A percentile compares a stretch with the other conserved stretches of the same genome.
phyloP scores from a whole-genome alignment of 2,329 filamentous ascomycete genomes.

The Diaporthe vexans region DNA sequence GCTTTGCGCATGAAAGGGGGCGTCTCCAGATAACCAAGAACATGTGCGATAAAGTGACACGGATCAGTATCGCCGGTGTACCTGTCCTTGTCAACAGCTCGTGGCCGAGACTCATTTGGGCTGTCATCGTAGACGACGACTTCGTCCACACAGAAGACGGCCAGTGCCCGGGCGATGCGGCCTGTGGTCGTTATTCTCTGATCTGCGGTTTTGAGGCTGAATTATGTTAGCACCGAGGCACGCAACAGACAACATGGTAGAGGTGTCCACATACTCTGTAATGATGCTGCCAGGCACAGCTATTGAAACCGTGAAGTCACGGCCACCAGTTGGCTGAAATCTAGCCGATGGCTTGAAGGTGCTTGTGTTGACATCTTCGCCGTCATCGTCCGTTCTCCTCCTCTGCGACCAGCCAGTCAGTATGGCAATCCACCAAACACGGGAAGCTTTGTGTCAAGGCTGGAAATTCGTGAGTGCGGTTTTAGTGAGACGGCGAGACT shows the following conservation, averaged over 20 bases:
- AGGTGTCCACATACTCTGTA: slow-evolving; percentile 69
- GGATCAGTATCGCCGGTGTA: slow-evolving; percentile 82
- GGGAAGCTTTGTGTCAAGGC: background rate
- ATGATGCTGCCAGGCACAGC: slow-evolving; percentile 85
- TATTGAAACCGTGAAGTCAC: slow-evolving; percentile 81
- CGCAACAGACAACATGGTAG: background rate
- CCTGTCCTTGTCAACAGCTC: slow-evolving; percentile 63
- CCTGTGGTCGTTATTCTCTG: slow-evolving; percentile 81
- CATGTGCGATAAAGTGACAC: slow-evolving; percentile 82
- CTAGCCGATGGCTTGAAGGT: slow-evolving; percentile 78
- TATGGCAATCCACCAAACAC: slow-evolving; percentile 39
- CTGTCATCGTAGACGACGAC: slow-evolving; percentile 85
- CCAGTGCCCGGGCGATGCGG: slow-evolving; percentile 83
- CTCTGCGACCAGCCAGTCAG: slow-evolving; percentile 57
- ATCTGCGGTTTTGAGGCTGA: slow-evolving; percentile 79
- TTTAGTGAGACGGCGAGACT: background rate
- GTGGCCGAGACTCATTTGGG: slow-evolving; percentile 60
- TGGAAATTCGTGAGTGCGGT: background rate
- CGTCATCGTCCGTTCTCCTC: slow-evolving; percentile 60
- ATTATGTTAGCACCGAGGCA: slow-evolving; percentile 36
- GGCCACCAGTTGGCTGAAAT: slow-evolving; percentile 74
- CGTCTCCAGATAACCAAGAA: slow-evolving; percentile 86
- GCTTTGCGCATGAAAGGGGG: slow-evolving; percentile 84
- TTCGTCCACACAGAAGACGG: slow-evolving; percentile 88
- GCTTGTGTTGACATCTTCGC: slow-evolving; percentile 56